Conservation (phyloP, 352 stramenopile species). For the Phytophthora idaei region DNA sequence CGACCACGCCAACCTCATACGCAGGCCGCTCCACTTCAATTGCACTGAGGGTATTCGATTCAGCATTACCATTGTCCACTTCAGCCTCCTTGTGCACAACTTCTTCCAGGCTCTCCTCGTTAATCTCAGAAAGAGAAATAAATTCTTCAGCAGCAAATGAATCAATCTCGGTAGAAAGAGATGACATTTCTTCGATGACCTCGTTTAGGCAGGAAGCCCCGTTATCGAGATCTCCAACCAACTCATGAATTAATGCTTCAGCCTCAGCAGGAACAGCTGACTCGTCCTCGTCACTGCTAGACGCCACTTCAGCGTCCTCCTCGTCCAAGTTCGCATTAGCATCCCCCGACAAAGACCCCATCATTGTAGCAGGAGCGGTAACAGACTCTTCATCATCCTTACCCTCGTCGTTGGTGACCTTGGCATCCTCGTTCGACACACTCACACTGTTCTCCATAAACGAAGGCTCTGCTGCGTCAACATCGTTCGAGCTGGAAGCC, state of each 20-base stretch:
- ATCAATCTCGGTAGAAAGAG: slow-evolving; percentile 1
- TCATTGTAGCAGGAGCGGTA: not conserved
- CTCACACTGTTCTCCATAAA: not conserved
- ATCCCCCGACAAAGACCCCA: slow-evolving; percentile 3
- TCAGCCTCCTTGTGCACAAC: slow-evolving; percentile 3
- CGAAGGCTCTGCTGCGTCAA: not conserved
- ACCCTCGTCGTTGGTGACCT: not conserved
- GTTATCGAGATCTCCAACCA: not conserved
- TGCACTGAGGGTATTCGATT: slow-evolving; percentile 3
- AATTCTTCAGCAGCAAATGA: not conserved
- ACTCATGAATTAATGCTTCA: not conserved
- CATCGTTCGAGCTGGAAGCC: slow-evolving; percentile 4
- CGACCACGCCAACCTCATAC: slow-evolving; percentile 12
- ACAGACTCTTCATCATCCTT: slow-evolving; percentile 1
- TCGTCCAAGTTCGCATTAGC: slow-evolving; percentile 3
- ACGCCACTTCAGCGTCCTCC: slow-evolving; percentile 1
- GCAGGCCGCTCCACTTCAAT: slow-evolving; percentile 5
- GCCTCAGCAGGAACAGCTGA: not conserved
- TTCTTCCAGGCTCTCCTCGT: not conserved
- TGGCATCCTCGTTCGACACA: not conserved
- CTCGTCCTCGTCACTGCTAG: slow-evolving; percentile 1
- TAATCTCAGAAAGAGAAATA: slow-evolving; percentile 6
- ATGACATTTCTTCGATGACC: not conserved
- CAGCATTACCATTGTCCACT: not conserved
- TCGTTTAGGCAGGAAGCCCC: slow-evolving; percentile 1